phyloP scores from a whole-genome alignment of 108 stramenopile genomes.

The Licmophora abbreviata region DNA sequence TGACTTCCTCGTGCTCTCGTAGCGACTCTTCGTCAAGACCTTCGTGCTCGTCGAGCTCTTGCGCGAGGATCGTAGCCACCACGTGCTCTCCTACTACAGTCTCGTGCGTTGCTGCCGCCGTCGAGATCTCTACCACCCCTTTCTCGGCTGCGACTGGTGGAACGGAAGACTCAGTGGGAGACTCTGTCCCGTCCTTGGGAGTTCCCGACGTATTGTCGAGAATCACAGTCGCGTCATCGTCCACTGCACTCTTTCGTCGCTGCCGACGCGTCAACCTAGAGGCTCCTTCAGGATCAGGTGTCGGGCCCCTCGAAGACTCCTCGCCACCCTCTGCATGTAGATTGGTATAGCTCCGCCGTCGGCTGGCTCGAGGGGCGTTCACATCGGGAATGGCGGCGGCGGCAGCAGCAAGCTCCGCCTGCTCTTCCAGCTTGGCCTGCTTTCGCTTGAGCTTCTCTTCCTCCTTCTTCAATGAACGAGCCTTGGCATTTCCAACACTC shows the following conservation, averaged over 20 bases:
- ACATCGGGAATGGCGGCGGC: no score
- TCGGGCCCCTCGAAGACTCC: background rate
- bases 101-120: slow-evolving; percentile 38
- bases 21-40: slow-evolving; percentile 93
- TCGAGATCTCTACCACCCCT: slow-evolving; percentile 29
- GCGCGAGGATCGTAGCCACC: slow-evolving; percentile 75
- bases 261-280: slow-evolving; percentile 6
- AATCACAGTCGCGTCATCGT: background rate
- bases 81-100: slow-evolving; percentile 60
- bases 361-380: slow-evolving; percentile 26
- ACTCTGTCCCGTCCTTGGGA: slow-evolving; percentile 19
- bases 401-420: slow-evolving; percentile 18
- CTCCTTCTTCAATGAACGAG: slow-evolving; percentile 59
- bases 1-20: slow-evolving; percentile 98
- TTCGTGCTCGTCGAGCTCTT: slow-evolving; percentile 95
- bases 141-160: slow-evolving; percentile 18
- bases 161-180: slow-evolving; percentile 3
- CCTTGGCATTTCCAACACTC: slow-evolving; percentile 74
- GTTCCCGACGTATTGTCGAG: slow-evolving; percentile 2
- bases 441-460: slow-evolving; percentile 38
- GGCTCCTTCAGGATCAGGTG: background rate
- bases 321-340: background rate
- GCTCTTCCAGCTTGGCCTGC: slow-evolving; percentile 29
- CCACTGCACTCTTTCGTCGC: slow-evolving; percentile 11
- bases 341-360: slow-evolving; percentile 17